These are phyloP conservation scores for Xylaria polymorpha DNA, from an alignment of 2,329 filamentous ascomycete species.

Conservation along the genomic window DNA sequence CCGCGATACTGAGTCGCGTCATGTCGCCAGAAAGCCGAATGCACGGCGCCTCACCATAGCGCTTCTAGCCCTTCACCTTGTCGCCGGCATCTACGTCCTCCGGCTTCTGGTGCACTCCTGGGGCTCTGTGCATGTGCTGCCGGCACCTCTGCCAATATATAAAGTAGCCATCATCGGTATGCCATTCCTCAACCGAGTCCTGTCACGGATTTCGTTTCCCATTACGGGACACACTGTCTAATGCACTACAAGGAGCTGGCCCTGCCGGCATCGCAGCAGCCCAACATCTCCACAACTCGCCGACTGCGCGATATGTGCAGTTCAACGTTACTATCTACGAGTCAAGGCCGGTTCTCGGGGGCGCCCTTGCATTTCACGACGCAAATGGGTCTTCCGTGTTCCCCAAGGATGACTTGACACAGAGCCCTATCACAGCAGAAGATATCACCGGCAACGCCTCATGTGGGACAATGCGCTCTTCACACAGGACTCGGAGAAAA, in stretches of 20 bases:
- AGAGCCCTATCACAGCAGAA: constrained; percentile 43
- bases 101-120: background rate
- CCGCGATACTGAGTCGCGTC: background rate
- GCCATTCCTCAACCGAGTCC: background rate
- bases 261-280: constrained; percentile 46
- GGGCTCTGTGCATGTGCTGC: background rate
- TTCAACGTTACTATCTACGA: constrained; percentile 45
- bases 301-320: constrained; percentile 17
- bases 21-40: background rate
- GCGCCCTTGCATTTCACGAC: constrained; percentile 40
- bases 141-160: constrained; percentile 28
- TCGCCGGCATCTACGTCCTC: background rate
- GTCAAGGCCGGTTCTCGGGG: constrained; percentile 40
- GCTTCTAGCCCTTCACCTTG: background rate
- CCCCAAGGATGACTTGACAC: constrained; percentile 40
- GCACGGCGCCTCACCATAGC: background rate
- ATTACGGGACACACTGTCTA: background rate
- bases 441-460: constrained; percentile 44
- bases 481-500: constrained; percentile 39
- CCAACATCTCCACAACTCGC: constrained; percentile 37
- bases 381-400: constrained; percentile 37
- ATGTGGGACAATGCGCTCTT: constrained; percentile 44
- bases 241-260: constrained; percentile 41
- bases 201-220: background rate
- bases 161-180: constrained; percentile 45